These are phyloP conservation scores for Aspergillus tamarii DNA, from an alignment of 2,329 filamentous ascomycete genomes.

Conservation along the genomic window DNA sequence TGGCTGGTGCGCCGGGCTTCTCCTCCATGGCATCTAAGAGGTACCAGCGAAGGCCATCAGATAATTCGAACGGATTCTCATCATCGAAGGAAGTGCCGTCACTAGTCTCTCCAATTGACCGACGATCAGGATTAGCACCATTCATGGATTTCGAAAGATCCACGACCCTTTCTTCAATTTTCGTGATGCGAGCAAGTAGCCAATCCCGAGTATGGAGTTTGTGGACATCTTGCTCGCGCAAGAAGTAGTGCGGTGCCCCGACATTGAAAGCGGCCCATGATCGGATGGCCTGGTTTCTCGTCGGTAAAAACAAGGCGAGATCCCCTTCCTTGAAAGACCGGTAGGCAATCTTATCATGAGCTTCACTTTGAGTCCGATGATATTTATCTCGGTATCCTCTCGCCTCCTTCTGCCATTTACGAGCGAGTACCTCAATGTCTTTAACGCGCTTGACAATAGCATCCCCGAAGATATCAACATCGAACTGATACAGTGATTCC, in stretches of 20 bases:
- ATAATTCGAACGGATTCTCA: slow-evolving; percentile 96
- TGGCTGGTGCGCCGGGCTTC: slow-evolving; percentile 87
- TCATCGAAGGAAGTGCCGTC: slow-evolving; percentile 70
- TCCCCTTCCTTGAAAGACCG: slow-evolving; percentile 96
- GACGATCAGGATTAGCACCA: slow-evolving; percentile 54
- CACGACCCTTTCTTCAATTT: slow-evolving; percentile 89
- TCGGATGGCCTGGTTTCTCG: slow-evolving; percentile 87
- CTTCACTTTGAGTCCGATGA: slow-evolving; percentile 77
- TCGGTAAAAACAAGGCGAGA: slow-evolving; percentile 89
- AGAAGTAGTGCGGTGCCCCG: slow-evolving; percentile 93
- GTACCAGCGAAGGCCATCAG: slow-evolving; percentile 94
- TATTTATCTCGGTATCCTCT: slow-evolving; percentile 85
- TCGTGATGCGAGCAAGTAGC: slow-evolving; percentile 91
- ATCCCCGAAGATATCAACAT: slow-evolving; percentile 81
- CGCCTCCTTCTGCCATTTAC: slow-evolving; percentile 90
- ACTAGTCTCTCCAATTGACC: slow-evolving; percentile 53
- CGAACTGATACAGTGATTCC: slow-evolving; percentile 73
- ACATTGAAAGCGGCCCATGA: slow-evolving; percentile 99
- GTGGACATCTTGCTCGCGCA: slow-evolving; percentile 89
- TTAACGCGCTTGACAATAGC: slow-evolving; percentile 86
- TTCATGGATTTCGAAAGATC: slow-evolving; percentile 82
- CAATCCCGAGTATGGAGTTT: slow-evolving; percentile 84
- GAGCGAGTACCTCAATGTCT: slow-evolving; percentile 88
- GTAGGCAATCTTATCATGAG: slow-evolving; percentile 95
- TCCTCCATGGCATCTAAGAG: slow-evolving; percentile 92